Evolutionary conservation across 2,329 filamentous ascomycete genomes (phyloP), one percentile per base, ranked within the genome.

Genomic region (Coniochaeta sp.): DNA sequence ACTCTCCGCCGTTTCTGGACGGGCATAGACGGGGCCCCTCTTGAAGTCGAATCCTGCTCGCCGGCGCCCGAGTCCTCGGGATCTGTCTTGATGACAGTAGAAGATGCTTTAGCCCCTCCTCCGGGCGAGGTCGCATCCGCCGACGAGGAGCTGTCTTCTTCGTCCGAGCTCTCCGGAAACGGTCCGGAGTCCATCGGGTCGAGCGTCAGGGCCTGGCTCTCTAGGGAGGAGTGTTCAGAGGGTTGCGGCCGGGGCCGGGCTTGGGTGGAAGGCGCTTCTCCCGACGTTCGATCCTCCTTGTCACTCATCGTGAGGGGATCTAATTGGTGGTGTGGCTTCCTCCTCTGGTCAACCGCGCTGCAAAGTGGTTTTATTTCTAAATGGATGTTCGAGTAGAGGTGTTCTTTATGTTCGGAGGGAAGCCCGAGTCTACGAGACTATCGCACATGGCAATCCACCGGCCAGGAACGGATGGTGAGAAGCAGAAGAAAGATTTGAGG

Each of bases 1-100:
- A 93, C 90, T 69, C 90, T 82, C 59, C 89, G 81, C 63, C 90
- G 82, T 72, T 93, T 93, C 70, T 92, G 89, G 61, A 89, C 79
- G 16, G 88, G 89, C 65, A 79, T 75, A 42, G 74, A 75, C n/a
- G 77, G 70, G 17, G 72, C 71, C 58, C 75, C 58, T 42, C 58
- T 47, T n/a, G 38, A 17, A 42, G 57, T 55, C 26, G 61, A 54
- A 42, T 57, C 61, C 30, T 47, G 19, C 19, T 42, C 62, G 30
- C 54, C 54, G 7, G 47, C 47, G 6, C 54, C 32, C n/a, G 54
- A 55, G 34, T 55, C 54, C 54, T 36, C 54, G 54, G 54, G 38
- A 28, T 57, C 55, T 16, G 55, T 44, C 30, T 55, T 55, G 8
- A 55, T 38, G 14, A 22, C 12, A 22, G 54, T 17, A 24, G 55